These are phyloP conservation scores for Ambrosiella xylebori DNA, from an alignment of 2,329 filamentous ascomycete genomes.

Conservation along the genomic window DNA sequence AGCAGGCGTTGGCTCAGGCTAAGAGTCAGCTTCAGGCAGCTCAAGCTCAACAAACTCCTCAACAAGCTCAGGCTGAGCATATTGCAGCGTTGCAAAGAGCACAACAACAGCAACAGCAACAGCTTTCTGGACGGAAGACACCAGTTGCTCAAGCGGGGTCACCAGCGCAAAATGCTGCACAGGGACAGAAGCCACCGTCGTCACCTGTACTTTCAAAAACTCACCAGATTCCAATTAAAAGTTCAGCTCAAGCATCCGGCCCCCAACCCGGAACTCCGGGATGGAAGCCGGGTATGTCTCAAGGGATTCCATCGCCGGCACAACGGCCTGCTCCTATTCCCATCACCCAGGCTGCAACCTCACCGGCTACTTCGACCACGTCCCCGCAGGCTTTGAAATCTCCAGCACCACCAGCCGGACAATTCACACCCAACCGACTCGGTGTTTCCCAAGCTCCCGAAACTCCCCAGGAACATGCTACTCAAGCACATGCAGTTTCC, in stretches of 20 bases:
- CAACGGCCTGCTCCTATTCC: not conserved
- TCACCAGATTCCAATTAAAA: no score
- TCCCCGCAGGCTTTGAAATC: not conserved
- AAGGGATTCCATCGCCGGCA: not conserved
- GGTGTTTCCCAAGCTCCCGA: not conserved
- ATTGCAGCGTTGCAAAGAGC: not conserved
- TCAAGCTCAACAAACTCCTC: conserved; percentile 12
- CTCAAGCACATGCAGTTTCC: conserved; percentile 3
- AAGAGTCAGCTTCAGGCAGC: not conserved
- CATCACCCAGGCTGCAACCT: not conserved
- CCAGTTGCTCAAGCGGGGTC: conserved; percentile 11
- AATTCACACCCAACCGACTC: conserved; percentile 2
- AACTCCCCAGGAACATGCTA: not conserved
- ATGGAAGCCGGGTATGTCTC: not conserved
- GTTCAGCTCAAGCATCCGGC: no score
- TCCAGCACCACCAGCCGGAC: not conserved
- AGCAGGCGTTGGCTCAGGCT: not conserved
- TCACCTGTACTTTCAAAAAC: not conserved
- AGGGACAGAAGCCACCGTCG: not conserved
- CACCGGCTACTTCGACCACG: not conserved
- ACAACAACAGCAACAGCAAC: conserved; percentile 1
- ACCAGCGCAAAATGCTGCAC: not conserved
- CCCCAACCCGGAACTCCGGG: not conserved
- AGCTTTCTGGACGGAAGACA: conserved; percentile 19
- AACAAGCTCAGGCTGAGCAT: not conserved